These are phyloP conservation scores for Raddia distichophylla DNA, from an alignment of 176 grass and related monocot genomes.

Conservation along the genomic window DNA sequence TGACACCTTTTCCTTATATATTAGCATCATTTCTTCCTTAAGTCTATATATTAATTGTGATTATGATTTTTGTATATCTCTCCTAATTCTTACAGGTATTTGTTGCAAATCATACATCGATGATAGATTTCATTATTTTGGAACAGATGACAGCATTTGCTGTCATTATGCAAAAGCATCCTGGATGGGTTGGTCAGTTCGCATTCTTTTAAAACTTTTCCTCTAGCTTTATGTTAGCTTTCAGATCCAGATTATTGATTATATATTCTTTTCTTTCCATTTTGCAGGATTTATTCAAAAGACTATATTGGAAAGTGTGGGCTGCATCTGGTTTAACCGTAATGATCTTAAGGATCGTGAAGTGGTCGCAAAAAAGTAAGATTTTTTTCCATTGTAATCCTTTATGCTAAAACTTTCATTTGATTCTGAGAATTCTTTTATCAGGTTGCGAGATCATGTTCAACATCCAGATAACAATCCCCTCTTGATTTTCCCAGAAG, in stretches of 20 bases:
- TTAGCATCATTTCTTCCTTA: neutral
- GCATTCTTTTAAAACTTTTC: neutral
- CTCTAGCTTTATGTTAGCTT: conserved; percentile 18
- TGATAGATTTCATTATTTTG: conserved; percentile 99
- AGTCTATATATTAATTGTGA: conserved; percentile 12
- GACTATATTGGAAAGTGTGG: conserved; percentile 88
- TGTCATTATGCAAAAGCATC: conserved; percentile 99
- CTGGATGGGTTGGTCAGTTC: conserved; percentile 94
- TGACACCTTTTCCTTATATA: too few species aligned
- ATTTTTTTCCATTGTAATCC: neutral
- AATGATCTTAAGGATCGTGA: conserved; percentile 94
- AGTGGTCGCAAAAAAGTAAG: conserved; percentile 82
- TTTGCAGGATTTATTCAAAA: conserved; percentile 93
- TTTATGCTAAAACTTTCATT: neutral
- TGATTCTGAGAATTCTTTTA: conserved; percentile 16
- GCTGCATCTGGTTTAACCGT: conserved; percentile 99
- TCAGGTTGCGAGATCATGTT: conserved; percentile 88
- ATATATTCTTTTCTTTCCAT: conserved; percentile 7
- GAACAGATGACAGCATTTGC: conserved; percentile 99
- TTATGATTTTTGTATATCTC: conserved; percentile 36
- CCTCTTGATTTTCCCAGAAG: conserved; percentile 95
- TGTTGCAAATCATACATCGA: conserved; percentile 98
- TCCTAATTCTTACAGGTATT: conserved; percentile 73
- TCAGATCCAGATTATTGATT: conserved; percentile 27
- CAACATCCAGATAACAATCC: conserved; percentile 85